These are phyloP conservation scores for Blastobotrys serpentis DNA, from an alignment of 1,139 yeast genomes.

Conservation along the genomic window DNA sequence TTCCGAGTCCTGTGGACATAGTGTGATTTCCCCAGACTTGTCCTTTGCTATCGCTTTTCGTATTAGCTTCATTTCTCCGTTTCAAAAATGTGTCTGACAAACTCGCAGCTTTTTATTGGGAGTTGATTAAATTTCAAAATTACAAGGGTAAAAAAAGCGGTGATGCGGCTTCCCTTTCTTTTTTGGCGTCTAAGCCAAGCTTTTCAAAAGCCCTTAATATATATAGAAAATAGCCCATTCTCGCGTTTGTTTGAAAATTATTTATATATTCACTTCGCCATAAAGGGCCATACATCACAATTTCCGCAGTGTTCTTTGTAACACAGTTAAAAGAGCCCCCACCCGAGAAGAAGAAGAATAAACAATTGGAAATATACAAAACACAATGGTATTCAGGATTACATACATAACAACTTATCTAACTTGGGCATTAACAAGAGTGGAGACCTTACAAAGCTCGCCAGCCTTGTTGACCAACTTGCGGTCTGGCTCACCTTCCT, in stretches of 20 bases:
- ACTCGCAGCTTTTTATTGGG: conserved; percentile 3
- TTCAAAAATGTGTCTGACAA: background rate
- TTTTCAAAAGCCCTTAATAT: too few relatives aligned
- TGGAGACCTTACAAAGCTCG: conserved; percentile 65
- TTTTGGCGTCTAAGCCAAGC: too few relatives aligned
- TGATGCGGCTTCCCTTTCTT: background rate
- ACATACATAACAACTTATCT: conserved; percentile 45
- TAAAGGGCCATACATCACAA: too few relatives aligned
- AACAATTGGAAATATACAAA: too few relatives aligned
- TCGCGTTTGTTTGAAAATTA: too few relatives aligned
- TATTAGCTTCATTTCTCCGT: conserved; percentile 51
- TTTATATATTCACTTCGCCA: too few relatives aligned
- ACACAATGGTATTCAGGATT: background rate
- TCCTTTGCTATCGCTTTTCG: conserved; percentile 57
- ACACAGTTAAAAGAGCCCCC: too few relatives aligned
- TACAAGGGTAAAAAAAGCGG: background rate
- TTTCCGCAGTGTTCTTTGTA: too few relatives aligned
- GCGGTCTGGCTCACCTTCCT: conserved; percentile 77
- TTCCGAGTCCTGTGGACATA: conserved; percentile 84
- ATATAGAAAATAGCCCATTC: too few relatives aligned
- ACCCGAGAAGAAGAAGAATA: too few relatives aligned
- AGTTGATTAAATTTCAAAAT: too few relatives aligned
- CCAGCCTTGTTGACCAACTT: conserved; percentile 78
- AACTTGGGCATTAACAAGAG: conserved; percentile 70
- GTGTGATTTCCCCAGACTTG: conserved; percentile 60